Conservation (phyloP, 2,329 filamentous ascomycete genomes). For the Pseudogymnoascus sp. region DNA sequence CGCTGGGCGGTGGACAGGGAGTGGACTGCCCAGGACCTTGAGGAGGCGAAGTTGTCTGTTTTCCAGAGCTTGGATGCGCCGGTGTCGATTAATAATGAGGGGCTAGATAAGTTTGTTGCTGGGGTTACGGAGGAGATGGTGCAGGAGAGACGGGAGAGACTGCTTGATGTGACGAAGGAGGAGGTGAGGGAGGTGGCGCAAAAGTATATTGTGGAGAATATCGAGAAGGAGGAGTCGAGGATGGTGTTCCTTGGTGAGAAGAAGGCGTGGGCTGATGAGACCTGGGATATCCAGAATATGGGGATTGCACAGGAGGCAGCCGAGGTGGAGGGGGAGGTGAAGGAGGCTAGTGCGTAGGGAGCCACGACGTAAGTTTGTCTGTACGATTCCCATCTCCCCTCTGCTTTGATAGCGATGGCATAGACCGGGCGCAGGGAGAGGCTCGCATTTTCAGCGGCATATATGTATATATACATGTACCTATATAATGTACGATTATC, state of each 20-base stretch:
- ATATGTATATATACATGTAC: slow-evolving; percentile 9
- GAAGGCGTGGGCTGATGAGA: slow-evolving; percentile 65
- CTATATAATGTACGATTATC: slow-evolving; percentile 11
- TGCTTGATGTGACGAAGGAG: slow-evolving; percentile 76
- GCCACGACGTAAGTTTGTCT: slow-evolving; percentile 18
- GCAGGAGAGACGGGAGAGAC: slow-evolving; percentile 69
- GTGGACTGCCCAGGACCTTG: slow-evolving; percentile 78
- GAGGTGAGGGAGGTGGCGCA: slow-evolving; percentile 78
- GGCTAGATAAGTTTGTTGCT: slow-evolving; percentile 75
- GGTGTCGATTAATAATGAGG: slow-evolving; percentile 76
- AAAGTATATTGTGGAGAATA: slow-evolving; percentile 64
- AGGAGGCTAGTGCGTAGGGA: slow-evolving; percentile 14
- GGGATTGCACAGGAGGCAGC: slow-evolving; percentile 46
- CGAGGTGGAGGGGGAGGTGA: slow-evolving; percentile 14
- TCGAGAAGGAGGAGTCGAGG: slow-evolving; percentile 51
- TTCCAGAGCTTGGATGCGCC: slow-evolving; percentile 92
- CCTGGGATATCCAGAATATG: slow-evolving; percentile 71
- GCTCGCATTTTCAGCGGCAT: slow-evolving; percentile 8
- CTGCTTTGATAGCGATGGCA: slow-evolving; percentile 5
- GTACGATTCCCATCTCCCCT: slow-evolving; percentile 8
- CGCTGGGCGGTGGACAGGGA: slow-evolving; percentile 71
- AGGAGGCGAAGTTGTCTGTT: slow-evolving; percentile 91
- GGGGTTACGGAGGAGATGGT: slow-evolving; percentile 85
- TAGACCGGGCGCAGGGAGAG: not conserved
- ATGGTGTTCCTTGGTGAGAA: slow-evolving; percentile 74